Conservation (phyloP, 169 alveolate species). For the Besnoitia besnoiti region DNA sequence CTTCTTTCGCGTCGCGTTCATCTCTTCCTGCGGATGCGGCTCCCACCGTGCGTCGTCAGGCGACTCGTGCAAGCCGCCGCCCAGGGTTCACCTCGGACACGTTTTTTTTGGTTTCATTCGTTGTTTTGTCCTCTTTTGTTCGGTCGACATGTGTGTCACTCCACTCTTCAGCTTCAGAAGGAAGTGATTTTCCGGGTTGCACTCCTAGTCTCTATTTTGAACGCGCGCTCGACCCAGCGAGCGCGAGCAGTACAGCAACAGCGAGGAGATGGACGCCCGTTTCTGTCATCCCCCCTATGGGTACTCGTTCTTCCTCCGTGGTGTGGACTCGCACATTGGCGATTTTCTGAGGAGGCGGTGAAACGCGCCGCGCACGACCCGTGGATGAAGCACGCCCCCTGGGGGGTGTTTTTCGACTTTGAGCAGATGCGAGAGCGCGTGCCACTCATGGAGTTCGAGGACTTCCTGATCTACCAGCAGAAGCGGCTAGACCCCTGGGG, state of each 20-base stretch:
- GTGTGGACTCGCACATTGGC: slow-evolving; percentile 73
- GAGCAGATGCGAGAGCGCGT: background rate
- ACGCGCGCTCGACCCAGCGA: slow-evolving; percentile 33
- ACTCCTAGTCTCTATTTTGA: slow-evolving; percentile 53
- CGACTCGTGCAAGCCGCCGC: too few species aligned
- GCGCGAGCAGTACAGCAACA: background rate
- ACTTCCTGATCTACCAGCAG: background rate
- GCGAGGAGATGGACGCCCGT: background rate
- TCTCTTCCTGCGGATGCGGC: too few species aligned
- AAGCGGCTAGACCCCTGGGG: background rate
- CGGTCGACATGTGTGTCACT: too few species aligned
- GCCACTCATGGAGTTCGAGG: slow-evolving; percentile 27
- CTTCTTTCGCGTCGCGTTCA: too few species aligned
- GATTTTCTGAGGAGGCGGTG: background rate
- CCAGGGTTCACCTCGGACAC: too few species aligned
- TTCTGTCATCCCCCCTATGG: slow-evolving; percentile 13
- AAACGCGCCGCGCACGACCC: background rate
- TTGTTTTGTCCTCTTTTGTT: background rate
- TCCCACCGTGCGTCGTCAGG: too few species aligned
- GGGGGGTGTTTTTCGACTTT: slow-evolving; percentile 31
- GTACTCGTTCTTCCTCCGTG: slow-evolving; percentile 74
- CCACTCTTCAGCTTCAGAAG: slow-evolving; percentile 66
- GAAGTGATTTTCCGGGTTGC: slow-evolving; percentile 69
- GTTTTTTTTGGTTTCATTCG: background rate
- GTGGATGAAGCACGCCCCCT: background rate